Base-by-base conservation (phyloP, 1,284 basidiomycete genomes). In the Serendipita sp. region DNA sequence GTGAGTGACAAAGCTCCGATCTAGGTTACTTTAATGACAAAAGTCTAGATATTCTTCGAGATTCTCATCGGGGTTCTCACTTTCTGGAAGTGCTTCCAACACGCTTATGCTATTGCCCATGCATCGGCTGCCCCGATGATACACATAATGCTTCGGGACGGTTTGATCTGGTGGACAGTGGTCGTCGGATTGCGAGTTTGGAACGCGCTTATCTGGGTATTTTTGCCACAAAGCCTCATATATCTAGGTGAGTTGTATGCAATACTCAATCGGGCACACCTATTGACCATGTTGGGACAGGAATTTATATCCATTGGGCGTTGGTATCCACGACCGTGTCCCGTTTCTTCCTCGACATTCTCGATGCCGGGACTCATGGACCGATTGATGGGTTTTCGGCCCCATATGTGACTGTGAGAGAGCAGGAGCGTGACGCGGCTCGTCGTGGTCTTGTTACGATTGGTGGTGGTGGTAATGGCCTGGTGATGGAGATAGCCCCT, bases 121-220 rank as follows among this genome's bases (percentile, higher is more conserved):
- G 53, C 53, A 6, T 58, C 53, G 17, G n/a, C 53, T 22, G 53
- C 53, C 3, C 53, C 53, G 15, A 58, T 58, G 53, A 17, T 58
- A 4, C 32, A 58, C n/a, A 58, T 35, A 12, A 58, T 58, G 53
- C 32, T 58, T 26, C 22, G 53, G 4, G 53, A 58, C n/a, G 53
- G 53, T 10, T 5, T 58, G 10, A 3, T 34, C 6, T 58, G 53
- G 53, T 58, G 17, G 22, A 58, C n/a, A 4, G 53, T 32, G 5
- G 53, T 58, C 32, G 17, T 17, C 32, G 53, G 53, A 34, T n/a
- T 58, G 4, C 22, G 53, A 22, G 32, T 58, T 22, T 58, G 53
- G 53, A 58, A 58, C n/a, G 53, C 53, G 22, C 30, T 58, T 8
- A 58, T 58, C n/a, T 58, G 53, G 53, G 53, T 30, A 8, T 58